These are phyloP conservation scores for Lablab purpureus DNA, from an alignment of 306 rosid genomes.

Conservation along the genomic window DNA sequence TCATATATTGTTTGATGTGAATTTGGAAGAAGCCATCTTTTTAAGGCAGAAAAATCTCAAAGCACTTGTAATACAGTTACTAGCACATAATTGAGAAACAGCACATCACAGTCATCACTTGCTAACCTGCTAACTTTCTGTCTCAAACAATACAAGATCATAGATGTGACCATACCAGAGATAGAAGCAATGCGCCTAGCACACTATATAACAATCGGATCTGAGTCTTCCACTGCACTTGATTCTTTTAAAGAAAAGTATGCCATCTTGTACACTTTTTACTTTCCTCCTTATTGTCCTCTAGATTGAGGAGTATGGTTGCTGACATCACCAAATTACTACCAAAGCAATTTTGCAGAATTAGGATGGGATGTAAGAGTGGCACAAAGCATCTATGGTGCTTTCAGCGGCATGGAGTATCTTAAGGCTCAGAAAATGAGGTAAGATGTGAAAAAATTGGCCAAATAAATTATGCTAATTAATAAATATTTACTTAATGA, in stretches of 20 bases:
- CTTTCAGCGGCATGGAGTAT: conserved; percentile 85
- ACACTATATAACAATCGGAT: conserved; percentile 85
- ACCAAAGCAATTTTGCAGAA: conserved; percentile 67
- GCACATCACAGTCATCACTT: not conserved
- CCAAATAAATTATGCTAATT: not conserved
- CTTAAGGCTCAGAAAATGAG: conserved; percentile 89
- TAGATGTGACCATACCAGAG: conserved; percentile 92
- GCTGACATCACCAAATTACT: conserved; percentile 51
- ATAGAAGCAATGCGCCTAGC: conserved; percentile 96
- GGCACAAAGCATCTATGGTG: conserved; percentile 77
- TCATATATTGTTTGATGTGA: conserved; percentile 13
- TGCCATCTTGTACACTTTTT: conserved; percentile 38
- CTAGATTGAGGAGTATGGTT: conserved; percentile 36
- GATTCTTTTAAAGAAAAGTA: conserved; percentile 67
- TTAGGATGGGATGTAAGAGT: conserved; percentile 95
- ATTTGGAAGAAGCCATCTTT: conserved; percentile 12
- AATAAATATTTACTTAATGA: not conserved
- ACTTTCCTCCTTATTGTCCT: conserved; percentile 31
- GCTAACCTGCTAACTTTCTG: conserved; percentile 37
- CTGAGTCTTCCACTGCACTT: conserved; percentile 75
- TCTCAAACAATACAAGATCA: conserved; percentile 54
- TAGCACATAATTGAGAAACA: not conserved
- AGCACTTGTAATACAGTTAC: not conserved
- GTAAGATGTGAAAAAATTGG: conserved; percentile 42
- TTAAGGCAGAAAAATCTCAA: not conserved